Base-by-base conservation (phyloP, 371 early-diverging fungal species). In the Mucor plumbeus region DNA sequence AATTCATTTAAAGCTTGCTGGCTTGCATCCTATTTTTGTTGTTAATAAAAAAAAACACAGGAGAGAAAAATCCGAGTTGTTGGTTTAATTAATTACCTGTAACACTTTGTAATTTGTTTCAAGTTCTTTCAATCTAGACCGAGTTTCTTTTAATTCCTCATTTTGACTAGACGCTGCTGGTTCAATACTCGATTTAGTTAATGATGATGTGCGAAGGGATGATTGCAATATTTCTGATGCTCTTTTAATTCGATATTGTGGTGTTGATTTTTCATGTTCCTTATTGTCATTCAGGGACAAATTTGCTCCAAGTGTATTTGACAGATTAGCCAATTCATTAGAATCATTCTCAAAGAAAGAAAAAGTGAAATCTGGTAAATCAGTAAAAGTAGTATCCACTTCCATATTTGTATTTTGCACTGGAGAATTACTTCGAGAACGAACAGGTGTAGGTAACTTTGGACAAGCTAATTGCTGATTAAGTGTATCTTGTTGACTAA, bases 1-100 rank as follows among this genome's bases (percentile, higher is more conserved):
- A 78, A 69, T 41, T 78, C 76, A 48, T 73, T 61, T 17, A 78
- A 57, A 4, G 73, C 76, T 55, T 69, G 64, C 26, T 73, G 71
- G 47, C 73, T 75, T 8, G 70, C 70, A 38, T 73, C 47, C 67
- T 68, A 36, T 15, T n/a, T 36, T n/a, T n/a, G 26, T 26, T 26
- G 26, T 26, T 26, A 26, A 26, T 26, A 26, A 26, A 26, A 1
- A 26, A 26, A 26, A 26, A 35, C 0, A 4, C 26, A 33, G 34
- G 14, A n/a, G 34, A 55, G n/a, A 0, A 56, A 17, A 35, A 7
- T 9, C 50, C 50, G 21, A 50, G 17, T 14, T 19, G 7, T 31
- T 14, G 26, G 43, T 11, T 48, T 21, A 17, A 36, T 56, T 9
- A 13, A 19, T 35, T 65, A 71, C 68, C 68, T 73, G 69, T 21